Evolutionary conservation across 495 filamentous ascomycete genomes (phyloP).

Genomic region (Usnea hakonensis): DNA sequence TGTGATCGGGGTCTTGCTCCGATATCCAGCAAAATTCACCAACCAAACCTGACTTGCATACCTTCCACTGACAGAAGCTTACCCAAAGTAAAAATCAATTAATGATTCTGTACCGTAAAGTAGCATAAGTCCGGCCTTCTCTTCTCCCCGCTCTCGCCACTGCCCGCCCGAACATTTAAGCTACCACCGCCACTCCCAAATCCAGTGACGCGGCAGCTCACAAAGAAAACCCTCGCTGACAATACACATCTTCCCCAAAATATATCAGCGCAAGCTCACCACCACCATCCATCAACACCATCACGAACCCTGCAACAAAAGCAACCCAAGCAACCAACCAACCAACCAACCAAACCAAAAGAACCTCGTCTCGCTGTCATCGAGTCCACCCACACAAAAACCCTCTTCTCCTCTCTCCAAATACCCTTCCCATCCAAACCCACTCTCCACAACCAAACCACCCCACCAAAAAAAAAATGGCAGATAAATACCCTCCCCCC

Average conservation of each 20-base stretch:
- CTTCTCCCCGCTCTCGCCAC: not conserved
- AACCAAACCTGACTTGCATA: too few relatives aligned
- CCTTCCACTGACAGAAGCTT: too few relatives aligned
- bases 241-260: not conserved
- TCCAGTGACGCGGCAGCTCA: constrained; percentile 9
- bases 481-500: constrained; percentile 11
- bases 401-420: not conserved
- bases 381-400: constrained; percentile 17
- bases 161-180: not conserved
- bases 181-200: constrained; percentile 4
- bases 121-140: too few relatives aligned
- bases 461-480: not conserved
- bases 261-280: too few relatives aligned
- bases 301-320: too few relatives aligned
- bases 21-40: too few relatives aligned
- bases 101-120: too few relatives aligned
- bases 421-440: not conserved
- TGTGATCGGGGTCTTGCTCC: too few relatives aligned
- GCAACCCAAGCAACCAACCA: too few relatives aligned
- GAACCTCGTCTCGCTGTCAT: not conserved
- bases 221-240: not conserved
- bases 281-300: too few relatives aligned
- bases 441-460: not conserved
- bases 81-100: too few relatives aligned
- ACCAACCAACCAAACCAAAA: not conserved